Percentiles rank a stretch among this genome's conserved stretches.
Evolutionary conservation across 768 basidiomycete species (phyloP).

Genomic region (Boletus insuetus): DNA sequence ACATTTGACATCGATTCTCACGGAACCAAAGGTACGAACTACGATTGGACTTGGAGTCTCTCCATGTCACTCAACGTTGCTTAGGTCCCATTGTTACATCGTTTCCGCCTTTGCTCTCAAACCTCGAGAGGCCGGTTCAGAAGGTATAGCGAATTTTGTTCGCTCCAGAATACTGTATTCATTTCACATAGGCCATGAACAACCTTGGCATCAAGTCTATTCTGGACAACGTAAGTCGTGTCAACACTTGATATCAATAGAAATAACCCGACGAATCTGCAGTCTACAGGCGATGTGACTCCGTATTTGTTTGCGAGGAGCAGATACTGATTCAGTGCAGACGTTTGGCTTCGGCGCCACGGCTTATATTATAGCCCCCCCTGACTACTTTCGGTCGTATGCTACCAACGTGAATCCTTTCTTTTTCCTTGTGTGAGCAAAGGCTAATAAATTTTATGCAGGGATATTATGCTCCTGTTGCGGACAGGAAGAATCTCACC

Average conservation of each 20-base stretch:
- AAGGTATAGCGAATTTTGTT: background rate
- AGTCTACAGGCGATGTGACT: background rate
- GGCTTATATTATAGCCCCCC: background rate
- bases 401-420: background rate
- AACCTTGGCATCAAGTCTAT: background rate
- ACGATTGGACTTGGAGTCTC: background rate
- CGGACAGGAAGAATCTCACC: background rate
- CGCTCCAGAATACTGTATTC: background rate
- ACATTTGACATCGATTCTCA: background rate
- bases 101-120: background rate
- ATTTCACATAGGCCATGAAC: background rate
- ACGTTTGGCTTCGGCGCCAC: background rate
- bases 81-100: background rate
- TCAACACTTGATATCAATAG: background rate
- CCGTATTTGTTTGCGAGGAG: background rate
- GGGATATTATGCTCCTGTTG: background rate
- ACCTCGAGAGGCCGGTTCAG: background rate
- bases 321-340: background rate
- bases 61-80: background rate
- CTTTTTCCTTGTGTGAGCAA: background rate
- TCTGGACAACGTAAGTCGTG: background rate
- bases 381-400: slow-evolving; percentile 1
- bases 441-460: background rate
- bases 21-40: background rate
- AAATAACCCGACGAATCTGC: background rate